A percentile compares a stretch with the other conserved stretches of the same genome.
phyloP scores from a whole-genome alignment of 306 rosid species.

The Cucurbita pepo region DNA sequence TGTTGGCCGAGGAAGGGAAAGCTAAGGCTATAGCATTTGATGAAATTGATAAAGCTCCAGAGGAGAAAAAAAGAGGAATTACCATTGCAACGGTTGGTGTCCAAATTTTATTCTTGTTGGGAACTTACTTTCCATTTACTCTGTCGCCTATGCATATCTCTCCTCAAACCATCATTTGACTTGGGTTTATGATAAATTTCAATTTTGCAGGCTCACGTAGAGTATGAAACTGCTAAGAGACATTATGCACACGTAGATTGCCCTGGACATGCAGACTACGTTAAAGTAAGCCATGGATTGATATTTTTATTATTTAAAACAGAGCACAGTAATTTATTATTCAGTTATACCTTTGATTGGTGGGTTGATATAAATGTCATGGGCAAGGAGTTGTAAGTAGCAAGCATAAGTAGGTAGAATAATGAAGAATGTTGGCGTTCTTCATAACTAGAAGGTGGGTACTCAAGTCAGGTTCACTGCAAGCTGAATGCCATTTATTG shows the following conservation, averaged over 20 bases:
- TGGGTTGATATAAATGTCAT: background rate
- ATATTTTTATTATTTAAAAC: background rate
- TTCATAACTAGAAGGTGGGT: background rate
- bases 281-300: slow-evolving; percentile 42
- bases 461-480: background rate
- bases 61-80: slow-evolving; percentile 91
- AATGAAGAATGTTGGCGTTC: background rate
- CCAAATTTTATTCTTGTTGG: background rate
- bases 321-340: background rate
- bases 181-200: background rate
- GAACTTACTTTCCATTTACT: background rate
- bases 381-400: background rate
- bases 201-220: slow-evolving; percentile 69
- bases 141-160: background rate
- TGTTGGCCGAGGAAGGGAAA: slow-evolving; percentile 83
- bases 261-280: slow-evolving; percentile 98
- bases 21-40: slow-evolving; percentile 84
- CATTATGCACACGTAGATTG: slow-evolving; percentile 98
- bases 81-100: slow-evolving; percentile 76
- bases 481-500: background rate
- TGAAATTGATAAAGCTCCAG: slow-evolving; percentile 96
- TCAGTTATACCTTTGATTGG: background rate
- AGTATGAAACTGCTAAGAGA: slow-evolving; percentile 68
- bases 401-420: background rate
- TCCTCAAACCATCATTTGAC: background rate